Base-by-base conservation (phyloP, 1,284 basidiomycete species). In the Boletus calvinii region DNA sequence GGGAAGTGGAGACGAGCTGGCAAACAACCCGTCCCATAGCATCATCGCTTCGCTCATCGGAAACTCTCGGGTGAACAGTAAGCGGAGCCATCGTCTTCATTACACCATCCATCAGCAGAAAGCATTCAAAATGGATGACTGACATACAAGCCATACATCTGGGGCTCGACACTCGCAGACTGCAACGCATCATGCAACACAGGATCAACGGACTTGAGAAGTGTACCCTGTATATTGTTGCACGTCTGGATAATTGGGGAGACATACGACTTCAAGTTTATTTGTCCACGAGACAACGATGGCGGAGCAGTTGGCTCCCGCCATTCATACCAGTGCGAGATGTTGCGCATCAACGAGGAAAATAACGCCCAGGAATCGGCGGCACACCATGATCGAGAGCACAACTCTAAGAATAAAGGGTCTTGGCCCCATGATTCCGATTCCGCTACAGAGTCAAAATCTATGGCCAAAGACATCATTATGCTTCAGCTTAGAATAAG, bases 11-110 rank as follows among this genome's bases (percentile, higher is more conserved):
- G 92, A 52, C 1, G 57, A 90, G 52, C 84, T 86, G 0, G 93
- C 90, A 66, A 98, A 95, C 7, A 97, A 68, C 0, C 87, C 92
- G 68, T 98, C 94, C 94, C 94, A 97, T 11, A 98, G 65, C 20
- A 82, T 74, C 80, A 92, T 83, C 0, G 90, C 82, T 59, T 91
- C 84, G 8, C 75, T 65, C 76, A 93, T 78, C 38, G 72, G 76
- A 58, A 97, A 88, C 69, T 98, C 94, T 39, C 94, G 80, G 1
- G 93, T 94, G 69, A 96, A 96, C 6, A 97, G 73, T 12, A 97
- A 74, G 22, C 95, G 80, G 9, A 97, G 73, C 93, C 94, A 97
- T 26, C 94, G 92, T 59, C 92, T 94, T 61, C 17, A 47, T 55
- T 17, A 8, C 10, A 46, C 13, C 54, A 43, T 49, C 41, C 41